A percentile compares a stretch with the other conserved stretches of the same genome.
Conservation (phyloP, 2,329 filamentous ascomycete genomes). For the Parascedosporium putredinis region DNA sequence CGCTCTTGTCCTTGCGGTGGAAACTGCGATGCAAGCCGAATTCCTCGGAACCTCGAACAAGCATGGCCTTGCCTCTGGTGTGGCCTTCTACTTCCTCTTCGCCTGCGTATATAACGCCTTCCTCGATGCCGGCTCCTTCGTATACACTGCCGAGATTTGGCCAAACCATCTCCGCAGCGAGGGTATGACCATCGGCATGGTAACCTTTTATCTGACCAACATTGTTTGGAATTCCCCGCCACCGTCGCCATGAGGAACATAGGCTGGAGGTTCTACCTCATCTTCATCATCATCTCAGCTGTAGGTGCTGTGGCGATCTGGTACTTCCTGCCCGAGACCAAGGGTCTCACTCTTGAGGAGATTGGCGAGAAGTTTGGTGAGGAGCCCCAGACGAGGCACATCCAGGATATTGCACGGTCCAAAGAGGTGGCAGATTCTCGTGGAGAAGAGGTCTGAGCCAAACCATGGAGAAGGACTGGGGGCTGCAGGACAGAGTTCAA, state of each 20-base stretch:
- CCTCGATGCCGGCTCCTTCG: neutral
- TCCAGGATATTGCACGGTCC: neutral
- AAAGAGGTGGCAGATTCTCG: neutral
- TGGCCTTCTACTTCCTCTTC: constrained; percentile 1
- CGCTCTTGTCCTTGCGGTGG: neutral
- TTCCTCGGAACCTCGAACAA: neutral
- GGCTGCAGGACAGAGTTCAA: neutral
- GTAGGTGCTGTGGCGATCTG: neutral
- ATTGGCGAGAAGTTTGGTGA: neutral
- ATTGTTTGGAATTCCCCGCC: neutral
- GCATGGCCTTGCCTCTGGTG: neutral
- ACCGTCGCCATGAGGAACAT: neutral
- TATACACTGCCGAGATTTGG: constrained; percentile 1
- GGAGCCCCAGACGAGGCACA: neutral
- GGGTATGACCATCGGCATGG: neutral
- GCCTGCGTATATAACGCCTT: neutral
- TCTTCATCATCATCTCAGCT: neutral
- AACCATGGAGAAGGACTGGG: neutral
- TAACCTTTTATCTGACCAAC: neutral
- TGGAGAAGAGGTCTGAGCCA: too few species aligned
- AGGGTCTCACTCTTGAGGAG: neutral
- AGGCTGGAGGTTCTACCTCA: neutral
- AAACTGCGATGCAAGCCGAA: neutral
- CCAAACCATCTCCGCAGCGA: neutral
- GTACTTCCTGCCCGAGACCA: neutral